These are phyloP conservation scores for Teratosphaeria zuluensis DNA, from an alignment of 2,329 filamentous ascomycete genomes.

Conservation along the genomic window DNA sequence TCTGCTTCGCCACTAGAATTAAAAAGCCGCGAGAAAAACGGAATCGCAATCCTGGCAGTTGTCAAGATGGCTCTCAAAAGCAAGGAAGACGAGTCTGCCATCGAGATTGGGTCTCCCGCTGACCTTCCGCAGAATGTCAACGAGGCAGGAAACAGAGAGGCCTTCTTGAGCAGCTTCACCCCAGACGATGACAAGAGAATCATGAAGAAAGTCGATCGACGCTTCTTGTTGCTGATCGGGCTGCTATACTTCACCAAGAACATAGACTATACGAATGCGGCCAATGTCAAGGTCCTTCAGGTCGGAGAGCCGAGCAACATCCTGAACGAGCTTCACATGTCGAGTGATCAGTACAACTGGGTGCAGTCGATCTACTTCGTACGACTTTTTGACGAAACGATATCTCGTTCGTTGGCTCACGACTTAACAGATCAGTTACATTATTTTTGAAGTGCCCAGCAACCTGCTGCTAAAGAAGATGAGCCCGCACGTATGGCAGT, in stretches of 20 bases:
- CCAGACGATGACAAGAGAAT: constrained; percentile 12
- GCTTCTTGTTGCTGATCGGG: constrained; percentile 31
- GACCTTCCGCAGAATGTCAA: not conserved
- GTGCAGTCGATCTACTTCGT: constrained; percentile 32
- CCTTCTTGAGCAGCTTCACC: not conserved
- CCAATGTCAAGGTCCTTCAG: constrained; percentile 35
- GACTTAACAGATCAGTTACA: constrained; percentile 15
- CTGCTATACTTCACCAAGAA: constrained; percentile 36
- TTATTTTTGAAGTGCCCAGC: constrained; percentile 30
- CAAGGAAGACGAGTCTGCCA: not conserved
- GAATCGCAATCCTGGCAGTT: not conserved
- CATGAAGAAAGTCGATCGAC: constrained; percentile 32
- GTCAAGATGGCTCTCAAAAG: not conserved
- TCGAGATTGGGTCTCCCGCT: not conserved
- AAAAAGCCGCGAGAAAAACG: too few relatives aligned
- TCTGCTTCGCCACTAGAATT: too few relatives aligned
- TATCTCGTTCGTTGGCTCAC: too few relatives aligned
- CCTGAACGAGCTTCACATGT: constrained; percentile 32
- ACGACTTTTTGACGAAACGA: not conserved
- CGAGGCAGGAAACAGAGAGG: not conserved
- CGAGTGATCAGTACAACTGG: constrained; percentile 33
- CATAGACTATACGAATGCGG: constrained; percentile 34
- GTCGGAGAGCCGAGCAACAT: constrained; percentile 31
- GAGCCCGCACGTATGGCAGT: constrained; percentile 35
- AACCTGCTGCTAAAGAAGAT: constrained; percentile 34